Evolutionary conservation across 2,329 filamentous ascomycete genomes (phyloP), one percentile per base, ranked within the genome.

Genomic region (Zymoseptoria brevis): DNA sequence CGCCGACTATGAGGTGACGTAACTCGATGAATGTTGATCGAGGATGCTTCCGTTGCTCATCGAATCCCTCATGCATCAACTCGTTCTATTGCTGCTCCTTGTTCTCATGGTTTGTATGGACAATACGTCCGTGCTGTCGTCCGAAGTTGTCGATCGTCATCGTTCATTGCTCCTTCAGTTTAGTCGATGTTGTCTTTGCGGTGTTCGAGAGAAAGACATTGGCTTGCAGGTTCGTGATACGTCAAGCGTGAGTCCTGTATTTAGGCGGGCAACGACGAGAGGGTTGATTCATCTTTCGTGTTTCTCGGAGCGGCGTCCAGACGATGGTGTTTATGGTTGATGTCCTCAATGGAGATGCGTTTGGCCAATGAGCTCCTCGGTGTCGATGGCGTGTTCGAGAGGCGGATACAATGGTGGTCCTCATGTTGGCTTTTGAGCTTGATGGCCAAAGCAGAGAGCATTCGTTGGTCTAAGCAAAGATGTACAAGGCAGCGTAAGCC

Each of bases 401-500:
- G 16, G 35, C 16, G 7, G 35, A n/a, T 2, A 7, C 35, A 45
- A 5, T n/a, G 2, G 26, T 16, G 11, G 1, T 45, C 35, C 4
- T 2, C 13, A n/a, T 45, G 35, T 2, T 45, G 35, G 13, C 16
- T 11, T 1, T 8, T 45, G 13, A 45, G 16, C 5, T 45, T 45
- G 13, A 4, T 5, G 1, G 35, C 35, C 13, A 16, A 6, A 5
- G 35, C 5, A n/a, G 13, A 45, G 41, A 24, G 29, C 22, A 19
- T 6, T 19, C 24, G n/a, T 48, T n/a, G 8, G 24, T 48, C 61
- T 54, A 63, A 26, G 61, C 61, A 54, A 63, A 54, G 9, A 63
- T 41, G 55, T 63, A 63, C 24, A 63, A 50, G n/a, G 61, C 61
- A 21, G 59, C 59, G 41, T 63, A 63, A 8, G 61, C 61, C 45